Conservation (phyloP, 306 rosid genomes). For the Neltuma alba region DNA sequence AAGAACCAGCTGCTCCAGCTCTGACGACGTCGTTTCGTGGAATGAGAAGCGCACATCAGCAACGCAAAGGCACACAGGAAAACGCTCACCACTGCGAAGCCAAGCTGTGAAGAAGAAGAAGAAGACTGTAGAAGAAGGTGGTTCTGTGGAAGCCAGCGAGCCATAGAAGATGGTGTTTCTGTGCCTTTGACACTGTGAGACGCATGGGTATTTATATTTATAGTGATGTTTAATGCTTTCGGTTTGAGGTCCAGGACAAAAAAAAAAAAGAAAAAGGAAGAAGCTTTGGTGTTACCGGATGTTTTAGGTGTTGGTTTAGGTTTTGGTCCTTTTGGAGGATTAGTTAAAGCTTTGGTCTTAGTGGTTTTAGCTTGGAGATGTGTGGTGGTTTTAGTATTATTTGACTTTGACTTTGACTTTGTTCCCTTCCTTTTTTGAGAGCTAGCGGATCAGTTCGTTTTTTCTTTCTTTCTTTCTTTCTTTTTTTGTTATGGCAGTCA, state of each 20-base stretch:
- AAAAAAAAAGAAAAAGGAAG: too few species aligned
- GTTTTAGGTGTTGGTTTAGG: not conserved
- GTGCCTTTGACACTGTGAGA: not conserved
- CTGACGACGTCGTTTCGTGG: conserved; percentile 46
- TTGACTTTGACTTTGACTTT: conserved; percentile 33
- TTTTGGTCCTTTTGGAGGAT: not conserved
- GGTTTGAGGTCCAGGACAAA: not conserved
- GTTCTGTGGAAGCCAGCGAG: conserved; percentile 54
- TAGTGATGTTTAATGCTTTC: not conserved
- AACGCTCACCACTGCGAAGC: conserved; percentile 52
- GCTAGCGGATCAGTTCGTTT: too few species aligned
- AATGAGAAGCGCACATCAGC: conserved; percentile 86
- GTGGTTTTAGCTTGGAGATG: conserved; percentile 37
- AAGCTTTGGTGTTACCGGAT: too few species aligned
- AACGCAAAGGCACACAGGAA: conserved; percentile 58
- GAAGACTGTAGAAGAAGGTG: conserved; percentile 24
- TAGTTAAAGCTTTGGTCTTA: not conserved
- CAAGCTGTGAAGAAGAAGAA: conserved; percentile 39
- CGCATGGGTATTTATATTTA: conserved; percentile 27
- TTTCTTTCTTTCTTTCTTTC: too few species aligned
- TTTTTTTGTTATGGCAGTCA: too few species aligned
- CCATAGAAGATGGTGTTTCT: conserved; percentile 44
- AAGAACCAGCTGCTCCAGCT: conserved; percentile 54
- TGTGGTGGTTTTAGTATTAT: conserved; percentile 47
- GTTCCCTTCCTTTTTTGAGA: not conserved